Base-by-base conservation (phyloP, 2,329 filamentous ascomycete genomes). In the Chaetomium sp. region DNA sequence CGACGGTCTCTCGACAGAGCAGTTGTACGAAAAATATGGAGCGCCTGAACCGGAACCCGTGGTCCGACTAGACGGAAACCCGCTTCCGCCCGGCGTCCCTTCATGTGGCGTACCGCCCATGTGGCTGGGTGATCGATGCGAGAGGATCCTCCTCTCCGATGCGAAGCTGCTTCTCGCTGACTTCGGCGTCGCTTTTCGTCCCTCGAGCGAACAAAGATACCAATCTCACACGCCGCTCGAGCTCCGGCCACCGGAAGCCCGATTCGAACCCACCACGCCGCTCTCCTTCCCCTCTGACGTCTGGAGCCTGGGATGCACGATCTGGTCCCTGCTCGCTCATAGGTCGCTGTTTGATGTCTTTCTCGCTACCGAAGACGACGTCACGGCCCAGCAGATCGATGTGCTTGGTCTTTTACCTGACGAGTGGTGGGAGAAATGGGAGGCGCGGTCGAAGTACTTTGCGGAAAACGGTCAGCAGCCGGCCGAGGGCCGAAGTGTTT, bases 301-400 rank as follows among this genome's bases (percentile, higher is more conserved):
- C 12, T 74, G 71, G 72, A 70, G 67, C n/a, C 66, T 74, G 4
- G 67, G 65, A 0, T 74, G 68, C 52, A 53, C 66, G 0, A 70
- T 74, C 34, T 75, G 67, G 62, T 58, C 57, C 37, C 64, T 74
- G 10, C 61, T 75, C 9, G 67, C 62, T 5, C 60, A 66, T n/a
- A 59, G 59, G 42, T 54, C 66, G 14, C 58, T 71, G 36, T 67
- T 71, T 40, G 66, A 55, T n/a, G 41, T 35, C 11, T 44, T 54
- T 65, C 54, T 69, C 9, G 59, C 63, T 4, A 63, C 61, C 1
- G 60, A 64, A 46, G 67, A 71, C 41, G 62, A 67, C 14, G 65
- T 68, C 32, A 67, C 64, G 14, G 56, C 61, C 10, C 62, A 71
- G 54, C 66, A 68, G 49, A 62, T 71, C 43, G 66, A 70, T 59